Percentiles rank a stretch among this genome's conserved stretches.
These are phyloP conservation scores for Plasmodium gallinaceum DNA, from an alignment of 169 alveolate genomes.

Conservation along the genomic window DNA sequence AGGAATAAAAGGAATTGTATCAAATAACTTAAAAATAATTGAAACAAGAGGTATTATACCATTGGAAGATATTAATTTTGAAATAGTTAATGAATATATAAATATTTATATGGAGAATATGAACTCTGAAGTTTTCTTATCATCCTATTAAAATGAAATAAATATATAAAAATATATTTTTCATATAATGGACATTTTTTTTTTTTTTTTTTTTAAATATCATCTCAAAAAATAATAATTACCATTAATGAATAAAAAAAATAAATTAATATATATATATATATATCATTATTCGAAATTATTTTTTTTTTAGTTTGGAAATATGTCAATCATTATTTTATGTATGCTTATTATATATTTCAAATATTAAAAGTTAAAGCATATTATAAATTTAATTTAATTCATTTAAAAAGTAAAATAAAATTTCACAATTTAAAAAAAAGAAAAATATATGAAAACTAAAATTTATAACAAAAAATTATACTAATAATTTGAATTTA, in stretches of 20 bases:
- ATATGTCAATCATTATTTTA: too few relatives aligned
- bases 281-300: too few relatives aligned
- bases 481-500: too few relatives aligned
- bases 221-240: neutral
- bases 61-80: constrained; percentile 68
- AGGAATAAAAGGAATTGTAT: constrained; percentile 71
- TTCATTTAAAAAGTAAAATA: too few relatives aligned
- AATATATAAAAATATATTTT: neutral
- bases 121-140: constrained; percentile 58
- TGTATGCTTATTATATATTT: too few relatives aligned
- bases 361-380: too few relatives aligned
- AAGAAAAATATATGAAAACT: too few relatives aligned
- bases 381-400: too few relatives aligned
- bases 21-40: constrained; percentile 59
- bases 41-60: constrained; percentile 55
- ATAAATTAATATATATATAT: too few relatives aligned
- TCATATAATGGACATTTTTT: neutral
- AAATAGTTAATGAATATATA: constrained; percentile 63
- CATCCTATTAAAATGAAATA: constrained; percentile 19
- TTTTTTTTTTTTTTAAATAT: neutral
- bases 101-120: constrained; percentile 46
- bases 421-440: too few relatives aligned
- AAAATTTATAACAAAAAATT: too few relatives aligned
- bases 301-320: too few relatives aligned
- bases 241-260: neutral